Base-by-base conservation (phyloP, 805 yeast genomes). In the Kurtzmaniella cleridarum region DNA sequence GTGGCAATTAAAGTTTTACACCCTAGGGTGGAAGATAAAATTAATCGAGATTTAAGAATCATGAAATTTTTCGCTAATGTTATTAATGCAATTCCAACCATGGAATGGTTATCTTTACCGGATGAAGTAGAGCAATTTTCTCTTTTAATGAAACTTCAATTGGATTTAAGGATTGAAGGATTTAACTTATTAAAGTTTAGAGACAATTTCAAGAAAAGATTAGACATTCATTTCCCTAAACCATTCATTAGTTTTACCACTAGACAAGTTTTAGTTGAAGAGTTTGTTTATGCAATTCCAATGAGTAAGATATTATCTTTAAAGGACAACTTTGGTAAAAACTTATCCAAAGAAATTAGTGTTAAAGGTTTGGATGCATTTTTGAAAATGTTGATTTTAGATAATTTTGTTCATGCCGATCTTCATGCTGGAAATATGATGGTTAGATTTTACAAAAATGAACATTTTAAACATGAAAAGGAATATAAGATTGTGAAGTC, bases 51-150 rank as follows among this genome's bases (percentile, higher is more conserved):
- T 58, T 70, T 93, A 49, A 73, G 71, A 46, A 86, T 93, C 29
- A 90, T 93, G 96, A 64, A 61, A 20, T 77, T 83, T 46, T 84
- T 90, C 54, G 98, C 98, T 2, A 59, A 62, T 32, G 39, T 72
- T 1, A 75, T 93, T 37, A 81, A 90, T 51, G 51, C 56, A 5
- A 65, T 93, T 5, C 99, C 99, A 3, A 88, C 95, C 0, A 87
- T 93, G 95, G 97, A 93, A 56, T 93, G 99, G 99, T 69, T 93
- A 3, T 86, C 96, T 3, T 65, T 93, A 35, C 98, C 98, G 0
- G 91, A 83, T 44, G 98, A 93, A 58, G 98, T 91, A 2, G 84
- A 81, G 32, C 93, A 90, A 52, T 93, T 93, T 56, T 75, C 87
- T 1, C 66, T 78, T 0, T 72, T 93, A 66, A 91, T 93, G 98